phyloP scores from a whole-genome alignment of 1,139 yeast genomes.

The Debaryomyces coudertii region DNA sequence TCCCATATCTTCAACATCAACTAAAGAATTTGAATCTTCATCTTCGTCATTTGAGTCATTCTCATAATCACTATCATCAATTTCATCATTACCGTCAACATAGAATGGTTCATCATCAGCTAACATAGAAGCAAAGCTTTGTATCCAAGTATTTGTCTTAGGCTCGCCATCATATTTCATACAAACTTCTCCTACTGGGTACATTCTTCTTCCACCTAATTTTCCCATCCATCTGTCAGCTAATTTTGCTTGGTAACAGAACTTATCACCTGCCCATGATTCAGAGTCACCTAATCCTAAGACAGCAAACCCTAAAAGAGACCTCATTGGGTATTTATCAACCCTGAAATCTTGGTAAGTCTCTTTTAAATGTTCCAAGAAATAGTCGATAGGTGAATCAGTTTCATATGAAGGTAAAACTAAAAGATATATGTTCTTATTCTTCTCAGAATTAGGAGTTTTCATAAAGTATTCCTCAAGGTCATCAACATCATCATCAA shows the following conservation, averaged over 20 bases:
- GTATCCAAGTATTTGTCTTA: slow-evolving; percentile 67
- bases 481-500: slow-evolving; percentile 84
- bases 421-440: slow-evolving; percentile 62
- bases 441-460: slow-evolving; percentile 48
- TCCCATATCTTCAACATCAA: slow-evolving; percentile 89
- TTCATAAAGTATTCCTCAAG: slow-evolving; percentile 79
- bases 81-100: slow-evolving; percentile 41
- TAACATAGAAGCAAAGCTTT: slow-evolving; percentile 59
- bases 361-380: slow-evolving; percentile 77
- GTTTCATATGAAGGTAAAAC: slow-evolving; percentile 91
- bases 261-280: slow-evolving; percentile 75
- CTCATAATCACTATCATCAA: slow-evolving; percentile 48
- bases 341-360: slow-evolving; percentile 84
- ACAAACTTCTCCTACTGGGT: slow-evolving; percentile 85
- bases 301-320: slow-evolving; percentile 77
- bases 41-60: slow-evolving; percentile 45
- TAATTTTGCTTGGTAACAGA: slow-evolving; percentile 81
- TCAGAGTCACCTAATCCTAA: slow-evolving; percentile 88
- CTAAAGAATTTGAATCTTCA: slow-evolving; percentile 48
- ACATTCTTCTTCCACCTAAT: slow-evolving; percentile 81
- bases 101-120: slow-evolving; percentile 69
- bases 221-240: slow-evolving; percentile 80
- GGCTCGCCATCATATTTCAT: slow-evolving; percentile 71
- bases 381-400: slow-evolving; percentile 89
- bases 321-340: slow-evolving; percentile 74